phyloP scores from a whole-genome alignment of 2,329 filamentous ascomycete genomes.

The Periglandula ipomoeae region DNA sequence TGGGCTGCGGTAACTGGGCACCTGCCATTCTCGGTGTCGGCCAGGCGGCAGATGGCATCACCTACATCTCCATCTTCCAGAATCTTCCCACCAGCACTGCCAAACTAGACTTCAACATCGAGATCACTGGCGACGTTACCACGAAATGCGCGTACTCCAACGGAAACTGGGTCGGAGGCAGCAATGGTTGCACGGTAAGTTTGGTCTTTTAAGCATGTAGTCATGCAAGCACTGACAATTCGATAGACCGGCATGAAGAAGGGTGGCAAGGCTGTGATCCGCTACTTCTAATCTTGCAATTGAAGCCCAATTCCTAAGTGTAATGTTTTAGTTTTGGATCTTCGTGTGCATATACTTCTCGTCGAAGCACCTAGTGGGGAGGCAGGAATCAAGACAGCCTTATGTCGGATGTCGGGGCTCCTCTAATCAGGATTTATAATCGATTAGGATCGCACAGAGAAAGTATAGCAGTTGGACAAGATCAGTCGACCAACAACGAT shows the following conservation, averaged over 20 bases:
- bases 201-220: neutral
- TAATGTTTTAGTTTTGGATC: conserved; percentile 18
- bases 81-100: conserved; percentile 68
- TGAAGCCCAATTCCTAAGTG: neutral
- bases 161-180: conserved; percentile 50
- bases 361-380: conserved; percentile 10
- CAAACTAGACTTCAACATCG: conserved; percentile 68
- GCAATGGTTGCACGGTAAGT: conserved; percentile 74
- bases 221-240: neutral
- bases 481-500: neutral
- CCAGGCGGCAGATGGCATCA: conserved; percentile 51
- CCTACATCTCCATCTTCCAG: conserved; percentile 76
- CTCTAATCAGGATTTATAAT: neutral
- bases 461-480: neutral
- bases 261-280: conserved; percentile 34
- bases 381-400: neutral
- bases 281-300: conserved; percentile 27
- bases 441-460: neutral
- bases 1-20: conserved; percentile 71
- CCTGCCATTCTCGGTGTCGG: conserved; percentile 81
- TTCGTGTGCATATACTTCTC: conserved; percentile 26
- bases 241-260: conserved; percentile 32
- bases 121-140: conserved; percentile 57
- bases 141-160: conserved; percentile 55
- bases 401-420: neutral